Evolutionary conservation across 805 yeast genomes (phyloP), one percentile per base, ranked within the genome.

Genomic region (Tanozyma kutaoensis): DNA sequence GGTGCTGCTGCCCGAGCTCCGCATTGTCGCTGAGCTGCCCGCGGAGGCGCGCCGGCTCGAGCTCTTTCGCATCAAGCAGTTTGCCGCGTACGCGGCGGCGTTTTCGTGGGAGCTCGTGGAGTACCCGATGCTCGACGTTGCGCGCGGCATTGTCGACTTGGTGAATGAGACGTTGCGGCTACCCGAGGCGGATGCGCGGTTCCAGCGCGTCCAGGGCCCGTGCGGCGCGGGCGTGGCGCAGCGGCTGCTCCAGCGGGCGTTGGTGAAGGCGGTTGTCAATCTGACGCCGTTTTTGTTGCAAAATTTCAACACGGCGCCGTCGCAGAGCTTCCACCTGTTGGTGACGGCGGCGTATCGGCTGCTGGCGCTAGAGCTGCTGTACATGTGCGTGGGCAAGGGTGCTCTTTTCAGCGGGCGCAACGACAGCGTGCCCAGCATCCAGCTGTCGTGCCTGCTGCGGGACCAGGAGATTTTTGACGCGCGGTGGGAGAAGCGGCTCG

Each of bases 1-100:
- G 22, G 30, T 53, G 10, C 26, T 37, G 12, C 39, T 50, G 18
- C 28, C 55, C 39, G 58, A 70, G 55, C 48, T 48, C 46, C 34
- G 51, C 49, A 7, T 21, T 9, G 7, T 21, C 8, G 9, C 17
- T 63, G 48, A 37, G 43, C 42, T 24, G n/a, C n/a, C n/a, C n/a
- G n/a, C n/a, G n/a, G n/a, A 15, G 17, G 7, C 5, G 17, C 7
- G 7, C 7, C 5, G 5, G 17, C 17, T 40, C 20, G 61, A 65
- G 35, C 42, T 64, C 26, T 60, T 66, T 35, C 52, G 57, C 34
- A 42, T 67, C 32, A 72, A 71, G 39, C 63, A 62, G 31, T 69
- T 62, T 35, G 41, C 70, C 22, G 48, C 62, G 25, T 72, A 72
- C 39, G 40, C 62, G 12, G 49, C 72, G 3, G 47, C 67, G 17